Evolutionary conservation across 805 yeast genomes (phyloP).

Genomic region (Citeromyces matritensis): DNA sequence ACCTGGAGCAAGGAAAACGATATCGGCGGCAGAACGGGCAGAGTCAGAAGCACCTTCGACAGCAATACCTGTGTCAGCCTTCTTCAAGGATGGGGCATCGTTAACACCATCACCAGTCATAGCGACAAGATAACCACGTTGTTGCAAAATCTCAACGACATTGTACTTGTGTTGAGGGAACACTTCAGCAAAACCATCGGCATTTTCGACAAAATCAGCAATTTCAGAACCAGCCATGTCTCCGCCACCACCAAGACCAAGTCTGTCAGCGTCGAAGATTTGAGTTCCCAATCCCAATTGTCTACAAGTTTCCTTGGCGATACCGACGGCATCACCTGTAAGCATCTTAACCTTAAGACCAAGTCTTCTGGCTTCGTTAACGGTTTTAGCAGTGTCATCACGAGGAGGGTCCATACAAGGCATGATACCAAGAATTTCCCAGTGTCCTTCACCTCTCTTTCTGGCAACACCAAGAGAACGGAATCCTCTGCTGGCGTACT

Average conservation of each 20-base stretch:
- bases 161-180: conserved; percentile 97
- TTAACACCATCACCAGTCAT: conserved; percentile 99
- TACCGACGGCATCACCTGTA: conserved; percentile 99
- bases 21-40: conserved; percentile 94
- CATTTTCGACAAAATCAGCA: conserved; percentile 94
- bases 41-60: conserved; percentile 97
- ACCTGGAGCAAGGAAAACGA: conserved; percentile 93
- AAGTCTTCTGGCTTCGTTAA: conserved; percentile 75
- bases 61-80: conserved; percentile 94
- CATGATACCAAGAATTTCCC: conserved; percentile 97
- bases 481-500: conserved; percentile 97
- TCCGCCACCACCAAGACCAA: conserved; percentile 88
- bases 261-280: conserved; percentile 93
- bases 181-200: conserved; percentile 97
- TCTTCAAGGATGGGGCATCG: conserved; percentile 95
- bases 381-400: conserved; percentile 94
- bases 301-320: conserved; percentile 96
- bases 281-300: conserved; percentile 94
- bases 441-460: conserved; percentile 96
- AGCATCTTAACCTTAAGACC: conserved; percentile 96
- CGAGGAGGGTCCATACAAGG: conserved; percentile 99
- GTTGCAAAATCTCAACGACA: conserved; percentile 90
- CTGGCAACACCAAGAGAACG: conserved; percentile 97
- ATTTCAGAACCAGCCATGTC: conserved; percentile 95
- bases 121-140: conserved; percentile 94